These are phyloP conservation scores for Rozella allomycis DNA, from an alignment of 371 early-diverging fungal genomes.

Conservation along the genomic window DNA sequence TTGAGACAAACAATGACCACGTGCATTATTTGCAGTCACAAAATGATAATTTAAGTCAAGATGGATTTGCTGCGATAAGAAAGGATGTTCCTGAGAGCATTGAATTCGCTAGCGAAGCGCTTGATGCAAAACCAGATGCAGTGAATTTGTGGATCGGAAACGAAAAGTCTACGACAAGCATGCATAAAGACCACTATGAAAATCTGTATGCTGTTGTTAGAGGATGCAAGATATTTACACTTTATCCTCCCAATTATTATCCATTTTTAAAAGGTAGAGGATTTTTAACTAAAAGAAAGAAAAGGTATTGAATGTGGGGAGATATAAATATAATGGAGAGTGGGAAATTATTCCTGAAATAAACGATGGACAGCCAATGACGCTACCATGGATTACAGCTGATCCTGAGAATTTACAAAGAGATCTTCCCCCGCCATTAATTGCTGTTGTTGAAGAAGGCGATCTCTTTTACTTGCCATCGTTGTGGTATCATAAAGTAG, in stretches of 20 bases:
- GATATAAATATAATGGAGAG: slow-evolving; percentile 28
- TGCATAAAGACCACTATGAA: slow-evolving; percentile 63
- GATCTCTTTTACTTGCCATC: slow-evolving; percentile 57
- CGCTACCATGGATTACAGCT: slow-evolving; percentile 38
- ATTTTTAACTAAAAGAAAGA: neutral
- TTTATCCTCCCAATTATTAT: slow-evolving; percentile 45
- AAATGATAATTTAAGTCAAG: slow-evolving; percentile 37
- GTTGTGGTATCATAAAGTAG: slow-evolving; percentile 53
- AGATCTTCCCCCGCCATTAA: slow-evolving; percentile 25
- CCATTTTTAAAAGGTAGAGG: slow-evolving; percentile 35
- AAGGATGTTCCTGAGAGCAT: slow-evolving; percentile 38
- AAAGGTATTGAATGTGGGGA: neutral
- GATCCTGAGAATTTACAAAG: slow-evolving; percentile 26
- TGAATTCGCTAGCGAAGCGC: slow-evolving; percentile 33
- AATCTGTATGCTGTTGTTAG: slow-evolving; percentile 48
- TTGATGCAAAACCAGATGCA: slow-evolving; percentile 40
- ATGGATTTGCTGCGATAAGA: slow-evolving; percentile 26
- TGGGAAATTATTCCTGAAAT: slow-evolving; percentile 22
- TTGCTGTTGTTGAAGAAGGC: slow-evolving; percentile 35
- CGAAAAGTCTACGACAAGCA: slow-evolving; percentile 30
- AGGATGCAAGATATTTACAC: slow-evolving; percentile 42
- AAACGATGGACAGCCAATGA: slow-evolving; percentile 13
- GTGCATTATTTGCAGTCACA: slow-evolving; percentile 41
- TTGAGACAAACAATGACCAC: no score
- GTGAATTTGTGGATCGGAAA: slow-evolving; percentile 60